Base-by-base conservation (phyloP, 1,284 basidiomycete species). In the Sanguinoderma infundibulare region DNA sequence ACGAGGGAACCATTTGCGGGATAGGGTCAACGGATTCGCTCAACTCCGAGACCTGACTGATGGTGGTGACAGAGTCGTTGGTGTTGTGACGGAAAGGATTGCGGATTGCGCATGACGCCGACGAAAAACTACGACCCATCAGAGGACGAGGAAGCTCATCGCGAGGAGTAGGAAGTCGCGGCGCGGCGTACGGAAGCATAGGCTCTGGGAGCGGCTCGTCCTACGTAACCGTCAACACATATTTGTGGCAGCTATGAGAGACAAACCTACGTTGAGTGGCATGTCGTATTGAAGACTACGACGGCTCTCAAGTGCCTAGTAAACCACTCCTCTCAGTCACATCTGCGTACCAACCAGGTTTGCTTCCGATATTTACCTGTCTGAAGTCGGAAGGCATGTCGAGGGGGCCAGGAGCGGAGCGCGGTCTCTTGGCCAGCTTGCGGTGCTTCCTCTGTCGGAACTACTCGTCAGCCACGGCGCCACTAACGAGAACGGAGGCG, bases 81-180 rank as follows among this genome's bases (percentile, higher is more conserved):
- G 64, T 62, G 22, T 54, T 38, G 36, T 34, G 62, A 20, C 61
- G 61, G 50, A 65, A 65, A 1, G 64, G 64, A 34, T 65, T 65
- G 32, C 59, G 64, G 15, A 65, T 30, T 20, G 58, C 59, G 38
- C 40, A 54, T 6, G 64, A 62, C 10, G 17, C 17, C 8, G 47
- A 38, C 10, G 55, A 57, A 3, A 15, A 1, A 20, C 49, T 24
- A 12, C 53, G 61, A 26, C 49, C 44, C 39, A 61, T 58, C 5
- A 26, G 32, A n/a, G 64, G 64, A 15, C 60, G 54, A 12, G 51
- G 34, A 3, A 36, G 49, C 6, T 34, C 39, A 1, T 54, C 26
- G 12, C 8, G 24, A 22, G 38, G 53, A 15, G 35, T 24, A 22
- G 53, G 38, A 24, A 5, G 12, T 9, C 14, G 42, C 24, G 42